Percentiles rank a stretch among this genome's conserved stretches.
These are phyloP conservation scores for Notholithocarpus densiflorus DNA, from an alignment of 306 rosid species.

Conservation along the genomic window DNA sequence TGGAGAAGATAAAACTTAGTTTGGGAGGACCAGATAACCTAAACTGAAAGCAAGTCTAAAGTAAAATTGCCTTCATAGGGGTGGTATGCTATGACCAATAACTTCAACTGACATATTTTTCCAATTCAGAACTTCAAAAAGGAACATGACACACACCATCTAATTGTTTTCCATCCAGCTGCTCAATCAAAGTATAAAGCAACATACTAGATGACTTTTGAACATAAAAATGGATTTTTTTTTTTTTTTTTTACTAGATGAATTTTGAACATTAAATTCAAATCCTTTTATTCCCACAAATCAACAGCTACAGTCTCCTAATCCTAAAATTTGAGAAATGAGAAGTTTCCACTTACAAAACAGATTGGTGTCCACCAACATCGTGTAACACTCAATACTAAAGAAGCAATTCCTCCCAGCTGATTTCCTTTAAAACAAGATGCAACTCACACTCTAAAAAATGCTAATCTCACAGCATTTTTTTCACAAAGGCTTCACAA, in stretches of 20 bases:
- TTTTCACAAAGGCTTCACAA: background rate
- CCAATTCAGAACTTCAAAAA: background rate
- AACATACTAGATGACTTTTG: background rate
- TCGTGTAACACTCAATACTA: background rate
- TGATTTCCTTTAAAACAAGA: background rate
- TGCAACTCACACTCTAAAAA: background rate
- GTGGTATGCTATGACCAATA: background rate
- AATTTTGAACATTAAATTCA: background rate
- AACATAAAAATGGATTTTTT: background rate
- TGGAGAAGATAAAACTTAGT: background rate
- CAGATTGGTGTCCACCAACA: background rate
- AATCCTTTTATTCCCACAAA: no score
- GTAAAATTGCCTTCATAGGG: background rate
- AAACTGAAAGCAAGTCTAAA: slow-evolving; percentile 1
- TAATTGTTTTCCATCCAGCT: background rate
- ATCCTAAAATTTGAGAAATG: background rate
- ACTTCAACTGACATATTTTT: slow-evolving; percentile 4
- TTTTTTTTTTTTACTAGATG: background rate
- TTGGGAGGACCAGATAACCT: background rate
- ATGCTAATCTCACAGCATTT: background rate
- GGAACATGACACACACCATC: background rate
- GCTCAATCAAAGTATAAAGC: background rate
- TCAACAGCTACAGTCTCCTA: background rate
- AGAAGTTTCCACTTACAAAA: background rate
- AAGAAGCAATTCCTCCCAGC: background rate